Percentiles rank a stretch among this genome's conserved stretches.
phyloP scores from a whole-genome alignment of 2,329 filamentous ascomycete genomes.

The Xylaria sp. region DNA sequence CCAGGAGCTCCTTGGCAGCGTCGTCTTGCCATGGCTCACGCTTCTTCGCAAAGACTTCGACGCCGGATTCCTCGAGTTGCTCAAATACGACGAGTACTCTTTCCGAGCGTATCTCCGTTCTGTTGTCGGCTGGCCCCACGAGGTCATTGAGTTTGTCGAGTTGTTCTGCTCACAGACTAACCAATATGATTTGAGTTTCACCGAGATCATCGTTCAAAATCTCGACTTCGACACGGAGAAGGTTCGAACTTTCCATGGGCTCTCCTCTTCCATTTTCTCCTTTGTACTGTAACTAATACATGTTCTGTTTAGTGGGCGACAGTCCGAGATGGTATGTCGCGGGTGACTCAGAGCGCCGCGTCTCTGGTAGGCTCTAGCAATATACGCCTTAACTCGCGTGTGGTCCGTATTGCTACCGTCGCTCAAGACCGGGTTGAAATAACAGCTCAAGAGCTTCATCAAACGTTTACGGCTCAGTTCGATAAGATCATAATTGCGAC shows the following conservation, averaged over 20 bases:
- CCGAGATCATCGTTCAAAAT: slow-evolving; percentile 33
- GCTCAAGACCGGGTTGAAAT: no score
- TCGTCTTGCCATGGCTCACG: slow-evolving; percentile 22
- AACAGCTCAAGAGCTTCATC: no score
- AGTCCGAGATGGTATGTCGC: no score
- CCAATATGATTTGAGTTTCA: slow-evolving; percentile 33
- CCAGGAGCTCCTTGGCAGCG: slow-evolving; percentile 18
- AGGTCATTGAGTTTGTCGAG: slow-evolving; percentile 37
- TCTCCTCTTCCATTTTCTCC: no score
- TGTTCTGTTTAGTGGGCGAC: no score
- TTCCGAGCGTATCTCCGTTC: slow-evolving; percentile 27
- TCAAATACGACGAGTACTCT: slow-evolving; percentile 31
- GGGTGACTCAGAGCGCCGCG: no score
- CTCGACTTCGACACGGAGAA: slow-evolving; percentile 29
- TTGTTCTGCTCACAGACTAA: slow-evolving; percentile 29
- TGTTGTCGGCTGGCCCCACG: slow-evolving; percentile 25
- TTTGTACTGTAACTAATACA: no score
- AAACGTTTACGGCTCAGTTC: no score
- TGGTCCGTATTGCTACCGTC: no score
- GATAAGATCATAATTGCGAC: slow-evolving; percentile 17
- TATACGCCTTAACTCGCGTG: slow-evolving; percentile 6
- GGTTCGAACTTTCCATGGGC: no score
- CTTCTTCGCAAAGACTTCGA: slow-evolving; percentile 32
- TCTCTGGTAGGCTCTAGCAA: slow-evolving; percentile 17
- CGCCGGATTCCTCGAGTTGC: slow-evolving; percentile 20